Conservation (phyloP, 1,284 basidiomycete species). For the Sanguinoderma infundibulare region DNA sequence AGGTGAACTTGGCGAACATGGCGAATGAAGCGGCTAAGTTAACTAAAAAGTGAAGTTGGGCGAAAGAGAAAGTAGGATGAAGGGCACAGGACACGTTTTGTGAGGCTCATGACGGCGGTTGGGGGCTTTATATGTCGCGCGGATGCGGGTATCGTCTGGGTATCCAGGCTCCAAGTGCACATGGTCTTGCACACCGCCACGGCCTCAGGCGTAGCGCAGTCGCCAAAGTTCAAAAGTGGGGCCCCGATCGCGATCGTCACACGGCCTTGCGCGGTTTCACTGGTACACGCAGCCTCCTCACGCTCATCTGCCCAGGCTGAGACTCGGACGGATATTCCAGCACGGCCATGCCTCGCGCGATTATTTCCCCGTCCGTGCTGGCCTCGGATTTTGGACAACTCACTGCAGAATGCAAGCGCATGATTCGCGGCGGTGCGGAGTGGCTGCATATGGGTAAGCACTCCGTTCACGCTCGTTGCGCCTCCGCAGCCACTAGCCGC, state of each 20-base stretch:
- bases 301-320: not conserved
- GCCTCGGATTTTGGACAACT: conserved; percentile 96
- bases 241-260: not conserved
- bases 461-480: not conserved
- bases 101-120: not conserved
- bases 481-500: too few species aligned
- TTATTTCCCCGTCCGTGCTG: conserved; percentile 90
- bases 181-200: not conserved
- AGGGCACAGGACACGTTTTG: not conserved
- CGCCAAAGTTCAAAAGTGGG: too few species aligned
- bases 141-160: not conserved
- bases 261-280: not conserved
- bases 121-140: conserved; percentile 5
- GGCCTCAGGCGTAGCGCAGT: not conserved
- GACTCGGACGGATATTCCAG: too few species aligned
- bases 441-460: conserved; percentile 95
- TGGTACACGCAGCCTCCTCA: too few species aligned
- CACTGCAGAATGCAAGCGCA: conserved; percentile 88
- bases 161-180: not conserved
- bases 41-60: not conserved
- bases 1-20: conserved; percentile 23
- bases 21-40: not conserved
- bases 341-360: conserved; percentile 76
- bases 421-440: conserved; percentile 91
- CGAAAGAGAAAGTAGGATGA: not conserved